Evolutionary conservation across 1,139 yeast genomes (phyloP), one percentile per base, ranked within the genome.

Genomic region (Zygoascus hellenicus): DNA sequence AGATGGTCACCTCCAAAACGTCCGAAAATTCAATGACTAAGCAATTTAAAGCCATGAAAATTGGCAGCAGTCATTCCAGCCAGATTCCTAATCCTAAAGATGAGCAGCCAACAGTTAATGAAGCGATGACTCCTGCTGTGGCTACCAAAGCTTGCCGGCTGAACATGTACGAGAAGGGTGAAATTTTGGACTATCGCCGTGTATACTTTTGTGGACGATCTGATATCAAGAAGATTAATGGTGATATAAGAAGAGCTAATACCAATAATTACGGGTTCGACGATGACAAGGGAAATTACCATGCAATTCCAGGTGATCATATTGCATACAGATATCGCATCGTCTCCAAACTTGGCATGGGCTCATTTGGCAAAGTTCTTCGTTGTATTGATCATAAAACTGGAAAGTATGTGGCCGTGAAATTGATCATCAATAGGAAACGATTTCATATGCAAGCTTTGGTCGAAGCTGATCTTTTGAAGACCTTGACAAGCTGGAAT

Each of bases 351-450:
- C 68, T 88, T 14, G 96, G 96, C 0, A 80, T 76, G 49, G 96
- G 96, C 3, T 81, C 92, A 30, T 88, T 88, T 70, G 96, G 96
- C 0, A 81, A 80, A 50, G 96, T 88, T 2, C 68, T 85, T 9
- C 72, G 77, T 49, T 83, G 92, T 53, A 64, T 67, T 28, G 96
- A 88, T 63, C 87, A 84, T 61, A 81, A 82, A 59, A 67, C 68
- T 17, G 72, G 74, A 1, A 66, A 69, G 31, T 53, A 72, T 10
- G 85, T 83, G 14, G 95, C 96, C 0, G 71, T 88, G 22, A 88
- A 88, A 60, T 77, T 88, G 48, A 81, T 88, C 51, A 81, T 84
- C 51, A 85, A 84, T 61, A 81, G 84, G 50, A 73, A 82, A 50
- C 76, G 81, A 50, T 81, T 90, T 78, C 81, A 88, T 2, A 66